A percentile compares a stretch with the other conserved stretches of the same genome.
Evolutionary conservation across 2,329 filamentous ascomycete species (phyloP).

Genomic region (Penicillium griseofulvum): DNA sequence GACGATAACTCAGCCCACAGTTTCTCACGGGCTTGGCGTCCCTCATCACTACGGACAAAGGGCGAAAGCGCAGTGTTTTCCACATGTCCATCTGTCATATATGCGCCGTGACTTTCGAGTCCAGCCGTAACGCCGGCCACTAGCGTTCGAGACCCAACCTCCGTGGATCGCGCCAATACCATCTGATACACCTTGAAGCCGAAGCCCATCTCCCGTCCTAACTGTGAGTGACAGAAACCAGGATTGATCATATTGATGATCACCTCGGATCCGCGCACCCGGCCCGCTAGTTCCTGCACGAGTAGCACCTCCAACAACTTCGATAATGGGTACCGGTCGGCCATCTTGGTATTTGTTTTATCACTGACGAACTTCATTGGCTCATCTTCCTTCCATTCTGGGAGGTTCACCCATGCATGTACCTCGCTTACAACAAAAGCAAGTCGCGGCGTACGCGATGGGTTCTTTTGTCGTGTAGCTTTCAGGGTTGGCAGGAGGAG

Average conservation of each 20-base stretch:
- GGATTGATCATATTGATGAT: slow-evolving; percentile 55
- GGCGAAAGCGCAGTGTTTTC: slow-evolving; percentile 26
- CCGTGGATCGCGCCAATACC: slow-evolving; percentile 44
- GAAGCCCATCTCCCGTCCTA: slow-evolving; percentile 39
- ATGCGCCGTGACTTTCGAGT: slow-evolving; percentile 47
- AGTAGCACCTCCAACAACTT: slow-evolving; percentile 52
- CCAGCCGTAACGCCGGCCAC: slow-evolving; percentile 41
- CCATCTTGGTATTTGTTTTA: slow-evolving; percentile 36
- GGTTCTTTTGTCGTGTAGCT: slow-evolving; percentile 35
- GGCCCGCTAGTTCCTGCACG: slow-evolving; percentile 41
- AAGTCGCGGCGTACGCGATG: slow-evolving; percentile 31
- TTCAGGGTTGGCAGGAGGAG: slow-evolving; percentile 54
- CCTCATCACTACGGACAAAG: slow-evolving; percentile 44
- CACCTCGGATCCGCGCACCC: slow-evolving; percentile 34
- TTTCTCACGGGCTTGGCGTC: slow-evolving; percentile 36
- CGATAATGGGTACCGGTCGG: slow-evolving; percentile 44
- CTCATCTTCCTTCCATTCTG: slow-evolving; percentile 37
- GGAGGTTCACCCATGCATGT: slow-evolving; percentile 39
- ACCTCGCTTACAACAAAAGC: slow-evolving; percentile 45
- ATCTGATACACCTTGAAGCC: slow-evolving; percentile 22
- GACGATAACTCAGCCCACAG: slow-evolving; percentile 46
- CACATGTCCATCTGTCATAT: slow-evolving; percentile 41
- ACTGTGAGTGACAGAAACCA: slow-evolving; percentile 51
- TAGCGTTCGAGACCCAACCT: slow-evolving; percentile 50
- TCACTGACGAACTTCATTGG: slow-evolving; percentile 42